Conservation (phyloP, 352 stramenopile genomes). For the Globisporangium canariense region DNA sequence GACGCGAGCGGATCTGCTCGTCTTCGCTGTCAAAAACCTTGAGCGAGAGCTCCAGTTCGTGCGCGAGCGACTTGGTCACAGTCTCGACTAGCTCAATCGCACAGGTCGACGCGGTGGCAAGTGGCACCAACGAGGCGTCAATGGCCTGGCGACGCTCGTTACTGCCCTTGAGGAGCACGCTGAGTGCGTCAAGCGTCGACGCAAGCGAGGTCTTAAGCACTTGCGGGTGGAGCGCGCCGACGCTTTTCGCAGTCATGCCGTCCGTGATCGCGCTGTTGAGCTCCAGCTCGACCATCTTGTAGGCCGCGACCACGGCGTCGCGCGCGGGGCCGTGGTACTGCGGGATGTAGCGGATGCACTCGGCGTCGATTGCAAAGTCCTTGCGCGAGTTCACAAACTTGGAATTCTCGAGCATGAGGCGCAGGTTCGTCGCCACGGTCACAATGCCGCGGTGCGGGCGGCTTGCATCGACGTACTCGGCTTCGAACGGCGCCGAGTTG, state of each 20-base stretch:
- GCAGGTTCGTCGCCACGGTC: constrained; percentile 76
- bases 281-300: constrained; percentile 74
- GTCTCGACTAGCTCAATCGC: constrained; percentile 55
- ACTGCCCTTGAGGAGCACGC: constrained; percentile 53
- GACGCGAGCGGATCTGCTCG: constrained; percentile 44
- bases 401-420: constrained; percentile 87
- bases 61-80: constrained; percentile 30
- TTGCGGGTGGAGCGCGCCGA: constrained; percentile 56
- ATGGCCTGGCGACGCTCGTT: constrained; percentile 42
- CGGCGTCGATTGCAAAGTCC: constrained; percentile 28
- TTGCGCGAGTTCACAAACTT: constrained; percentile 70
- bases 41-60: constrained; percentile 50
- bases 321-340: constrained; percentile 82
- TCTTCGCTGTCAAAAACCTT: constrained; percentile 63
- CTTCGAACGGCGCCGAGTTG: constrained; percentile 73
- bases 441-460: constrained; percentile 87
- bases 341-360: constrained; percentile 61
- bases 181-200: constrained; percentile 47
- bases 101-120: constrained; percentile 24
- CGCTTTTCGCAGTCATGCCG: constrained; percentile 12
- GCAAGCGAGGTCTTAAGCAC: constrained; percentile 58
- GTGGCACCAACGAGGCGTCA: constrained; percentile 14
- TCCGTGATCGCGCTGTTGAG: constrained; percentile 48
- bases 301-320: constrained; percentile 57
- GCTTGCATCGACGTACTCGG: constrained; percentile 75